Conservation (phyloP, 225 moss, liverwort and hornwort species). For the Marchantia paleacea region DNA sequence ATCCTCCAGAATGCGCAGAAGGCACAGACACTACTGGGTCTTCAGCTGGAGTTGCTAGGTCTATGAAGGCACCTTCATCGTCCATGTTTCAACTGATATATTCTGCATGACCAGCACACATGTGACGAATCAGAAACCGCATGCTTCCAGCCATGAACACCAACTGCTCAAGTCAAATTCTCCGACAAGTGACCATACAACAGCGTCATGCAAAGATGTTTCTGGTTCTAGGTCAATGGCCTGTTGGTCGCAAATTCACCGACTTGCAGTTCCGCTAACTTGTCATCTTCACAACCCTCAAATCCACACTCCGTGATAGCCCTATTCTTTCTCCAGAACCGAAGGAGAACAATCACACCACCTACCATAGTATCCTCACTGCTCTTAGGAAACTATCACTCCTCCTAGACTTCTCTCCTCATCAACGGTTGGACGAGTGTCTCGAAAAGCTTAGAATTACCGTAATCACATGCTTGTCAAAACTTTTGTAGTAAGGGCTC, state of each 20-base stretch:
- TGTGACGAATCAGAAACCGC: not conserved
- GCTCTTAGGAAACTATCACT: not conserved
- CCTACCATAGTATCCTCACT: not conserved
- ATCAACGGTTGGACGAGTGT: not conserved
- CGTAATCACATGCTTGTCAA: too few relatives aligned
- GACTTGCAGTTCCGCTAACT: not conserved
- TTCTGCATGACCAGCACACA: not conserved
- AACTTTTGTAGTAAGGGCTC: too few relatives aligned
- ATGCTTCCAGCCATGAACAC: too few relatives aligned
- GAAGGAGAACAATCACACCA: too few relatives aligned
- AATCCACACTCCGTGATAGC: not conserved
- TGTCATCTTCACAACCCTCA: not conserved
- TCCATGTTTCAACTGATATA: constrained; percentile 19
- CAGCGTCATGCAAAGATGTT: too few relatives aligned
- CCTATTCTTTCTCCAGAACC: not conserved
- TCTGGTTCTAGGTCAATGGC: too few relatives aligned
- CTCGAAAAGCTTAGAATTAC: too few relatives aligned
- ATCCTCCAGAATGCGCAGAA: constrained; percentile 13
- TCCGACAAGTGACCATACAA: too few relatives aligned
- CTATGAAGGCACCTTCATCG: constrained; percentile 12
- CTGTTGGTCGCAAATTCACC: not conserved
- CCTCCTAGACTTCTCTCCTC: not conserved
- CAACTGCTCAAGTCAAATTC: too few relatives aligned
- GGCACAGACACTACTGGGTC: constrained; percentile 10
- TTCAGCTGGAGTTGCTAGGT: constrained; percentile 14